Percentiles rank a stretch among this genome's conserved stretches.
Evolutionary conservation across 352 stramenopile species (phyloP).

Genomic region (Hyaloperonospora arabidopsidis): DNA sequence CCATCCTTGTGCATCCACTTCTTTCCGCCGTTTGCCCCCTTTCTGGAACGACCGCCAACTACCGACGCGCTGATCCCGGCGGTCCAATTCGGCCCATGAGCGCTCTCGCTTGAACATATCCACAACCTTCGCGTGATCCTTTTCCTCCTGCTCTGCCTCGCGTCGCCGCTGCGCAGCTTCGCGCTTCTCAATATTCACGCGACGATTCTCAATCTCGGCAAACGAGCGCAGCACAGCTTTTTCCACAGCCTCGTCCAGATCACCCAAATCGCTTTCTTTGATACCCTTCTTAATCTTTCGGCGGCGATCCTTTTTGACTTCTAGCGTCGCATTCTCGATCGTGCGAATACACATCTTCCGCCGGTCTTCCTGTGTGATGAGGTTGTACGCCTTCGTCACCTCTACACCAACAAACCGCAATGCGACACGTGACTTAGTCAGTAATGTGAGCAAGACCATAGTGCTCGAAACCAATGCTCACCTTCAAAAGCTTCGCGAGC

Average conservation of each 20-base stretch:
- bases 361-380: slow-evolving; percentile 76
- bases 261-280: slow-evolving; percentile 59
- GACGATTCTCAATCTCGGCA: slow-evolving; percentile 74
- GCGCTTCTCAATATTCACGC: slow-evolving; percentile 65
- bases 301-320: slow-evolving; percentile 65
- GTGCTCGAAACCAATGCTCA: slow-evolving; percentile 14
- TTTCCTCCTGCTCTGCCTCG: slow-evolving; percentile 67
- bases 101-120: slow-evolving; percentile 70
- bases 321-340: slow-evolving; percentile 65
- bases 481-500: slow-evolving; percentile 85
- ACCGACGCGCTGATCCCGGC: slow-evolving; percentile 65
- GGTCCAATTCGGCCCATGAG: slow-evolving; percentile 68
- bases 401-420: slow-evolving; percentile 29
- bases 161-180: slow-evolving; percentile 58
- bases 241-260: slow-evolving; percentile 53
- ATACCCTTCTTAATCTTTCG: slow-evolving; percentile 76
- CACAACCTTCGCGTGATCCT: slow-evolving; percentile 57
- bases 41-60: slow-evolving; percentile 80
- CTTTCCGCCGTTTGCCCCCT: slow-evolving; percentile 57
- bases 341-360: slow-evolving; percentile 72
- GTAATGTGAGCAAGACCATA: background rate
- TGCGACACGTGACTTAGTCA: slow-evolving; percentile 1
- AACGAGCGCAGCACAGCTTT: slow-evolving; percentile 80
- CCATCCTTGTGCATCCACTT: slow-evolving; percentile 46
- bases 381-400: slow-evolving; percentile 82